Base-by-base conservation (phyloP, 208 protist genomes). In the Wallacemonas sp. region DNA sequence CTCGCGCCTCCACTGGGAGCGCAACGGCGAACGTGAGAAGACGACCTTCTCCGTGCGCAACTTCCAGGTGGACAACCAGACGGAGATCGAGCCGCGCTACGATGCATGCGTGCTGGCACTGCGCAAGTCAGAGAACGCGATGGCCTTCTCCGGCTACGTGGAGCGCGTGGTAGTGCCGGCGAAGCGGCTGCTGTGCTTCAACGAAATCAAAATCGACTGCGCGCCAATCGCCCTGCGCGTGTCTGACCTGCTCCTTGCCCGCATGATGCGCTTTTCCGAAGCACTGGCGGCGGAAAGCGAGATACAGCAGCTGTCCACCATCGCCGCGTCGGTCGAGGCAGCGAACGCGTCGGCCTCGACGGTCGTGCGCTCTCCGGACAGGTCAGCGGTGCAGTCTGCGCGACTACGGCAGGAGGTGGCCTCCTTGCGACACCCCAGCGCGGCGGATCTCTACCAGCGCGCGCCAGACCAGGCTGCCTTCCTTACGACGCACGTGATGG, bases 41-140 rank as follows among this genome's bases (percentile, higher is more conserved):
- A 48, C 77, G 17, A 63, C 76, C 45, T 85, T 93, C 62, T 87
- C 81, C 62, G 53, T 96, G 1, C 68, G 78, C 48, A 94, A 93
- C 63, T 90, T 91, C 60, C 91, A 96, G 72, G 68, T 94, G 15
- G 91, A 96, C 63, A 96, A 96, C 66, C 85, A 94, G 64, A 83
- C 79, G 21, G 87, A 96, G 73, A 63, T 80, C 24, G 76, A 78
- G 36, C 91, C 91, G 15, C 60, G 71, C 36, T 93, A 91, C 76
- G 82, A 87, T 26, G 83, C 86, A 15, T 86, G 77, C 61, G 19
- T 91, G 19, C 48, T 91, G n/a, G 74, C 91, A 19, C 62, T 96
- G 52, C 87, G 86, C 32, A 68, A 61, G 8, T 64, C 71, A 19
- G 54, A 58, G 22, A 48, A 70, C 10, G 63, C 63, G 27, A 55